phyloP scores from a whole-genome alignment of 2,329 filamentous ascomycete genomes.

The Hirsutella thompsonii region DNA sequence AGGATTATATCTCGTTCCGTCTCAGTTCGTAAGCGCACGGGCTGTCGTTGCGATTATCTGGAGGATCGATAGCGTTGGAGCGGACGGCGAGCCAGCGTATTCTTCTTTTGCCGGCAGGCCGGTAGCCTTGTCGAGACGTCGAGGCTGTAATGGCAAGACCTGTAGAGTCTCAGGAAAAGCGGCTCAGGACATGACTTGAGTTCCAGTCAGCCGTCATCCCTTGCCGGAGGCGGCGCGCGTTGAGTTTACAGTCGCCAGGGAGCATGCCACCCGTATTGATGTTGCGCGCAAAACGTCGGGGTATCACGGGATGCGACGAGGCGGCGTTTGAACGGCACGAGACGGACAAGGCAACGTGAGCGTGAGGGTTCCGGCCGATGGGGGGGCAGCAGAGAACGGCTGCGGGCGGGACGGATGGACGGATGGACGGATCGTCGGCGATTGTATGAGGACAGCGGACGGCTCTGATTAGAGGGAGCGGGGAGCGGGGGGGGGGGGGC shows the following conservation, averaged over 20 bases:
- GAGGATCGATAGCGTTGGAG: too few species aligned
- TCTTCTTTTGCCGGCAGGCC: too few species aligned
- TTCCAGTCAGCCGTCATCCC: slow-evolving; percentile 15
- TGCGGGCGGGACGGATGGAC: not conserved
- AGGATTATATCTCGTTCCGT: not conserved
- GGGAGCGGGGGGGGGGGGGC: not conserved
- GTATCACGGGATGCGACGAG: not conserved
- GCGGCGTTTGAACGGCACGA: not conserved
- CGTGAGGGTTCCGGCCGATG: too few species aligned
- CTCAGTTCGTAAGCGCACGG: too few species aligned
- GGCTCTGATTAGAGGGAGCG: not conserved
- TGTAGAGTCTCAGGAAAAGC: slow-evolving; percentile 5
- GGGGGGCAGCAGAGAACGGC: not conserved
- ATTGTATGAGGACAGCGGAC: not conserved
- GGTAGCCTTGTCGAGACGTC: not conserved
- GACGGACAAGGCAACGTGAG: too few species aligned
- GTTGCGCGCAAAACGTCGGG: not conserved
- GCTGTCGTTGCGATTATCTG: too few species aligned
- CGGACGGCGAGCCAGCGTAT: too few species aligned
- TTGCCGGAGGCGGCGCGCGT: slow-evolving; percentile 12
- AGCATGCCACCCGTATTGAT: slow-evolving; percentile 8
- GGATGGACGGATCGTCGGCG: not conserved
- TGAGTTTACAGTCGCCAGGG: slow-evolving; percentile 5
- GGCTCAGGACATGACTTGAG: slow-evolving; percentile 20
- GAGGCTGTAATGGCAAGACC: not conserved